Percentiles rank a stretch among this genome's conserved stretches.
Evolutionary conservation across 2,329 filamentous ascomycete genomes (phyloP).

Genomic region (Fusarium sp.): DNA sequence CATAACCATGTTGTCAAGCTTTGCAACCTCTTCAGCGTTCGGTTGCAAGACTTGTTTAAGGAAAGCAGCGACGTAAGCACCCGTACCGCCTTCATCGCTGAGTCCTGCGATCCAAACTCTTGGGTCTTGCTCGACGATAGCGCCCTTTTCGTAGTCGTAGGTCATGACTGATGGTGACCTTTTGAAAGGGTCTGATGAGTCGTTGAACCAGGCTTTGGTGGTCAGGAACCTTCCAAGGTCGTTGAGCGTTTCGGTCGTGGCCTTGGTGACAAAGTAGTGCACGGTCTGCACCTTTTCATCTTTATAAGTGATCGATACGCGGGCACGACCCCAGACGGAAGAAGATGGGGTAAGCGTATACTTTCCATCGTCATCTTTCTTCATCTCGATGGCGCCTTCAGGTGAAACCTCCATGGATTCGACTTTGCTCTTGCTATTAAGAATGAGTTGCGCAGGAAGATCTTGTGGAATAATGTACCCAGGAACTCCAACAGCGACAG

Average conservation of each 20-base stretch:
- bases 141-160: slow-evolving; percentile 62
- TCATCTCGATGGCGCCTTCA: slow-evolving; percentile 51
- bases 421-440: slow-evolving; percentile 56
- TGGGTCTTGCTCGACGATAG: slow-evolving; percentile 58
- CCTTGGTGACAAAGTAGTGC: slow-evolving; percentile 66
- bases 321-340: slow-evolving; percentile 61
- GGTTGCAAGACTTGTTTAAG: slow-evolving; percentile 67
- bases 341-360: slow-evolving; percentile 58
- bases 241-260: slow-evolving; percentile 55
- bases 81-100: slow-evolving; percentile 69
- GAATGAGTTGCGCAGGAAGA: slow-evolving; percentile 57
- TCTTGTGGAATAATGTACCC: slow-evolving; percentile 65
- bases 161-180: slow-evolving; percentile 66
- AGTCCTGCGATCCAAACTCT: slow-evolving; percentile 69
- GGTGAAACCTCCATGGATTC: slow-evolving; percentile 54
- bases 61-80: slow-evolving; percentile 64
- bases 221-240: slow-evolving; percentile 65
- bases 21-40: slow-evolving; percentile 58
- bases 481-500: slow-evolving; percentile 63
- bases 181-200: slow-evolving; percentile 64
- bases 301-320: slow-evolving; percentile 59
- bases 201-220: slow-evolving; percentile 62
- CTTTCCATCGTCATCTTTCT: slow-evolving; percentile 38
- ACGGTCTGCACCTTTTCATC: slow-evolving; percentile 62
- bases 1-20: slow-evolving; percentile 65